A percentile compares a stretch with the other conserved stretches of the same genome.
phyloP scores from a whole-genome alignment of 345 rosid genomes.

The Boechera divaricarpa region DNA sequence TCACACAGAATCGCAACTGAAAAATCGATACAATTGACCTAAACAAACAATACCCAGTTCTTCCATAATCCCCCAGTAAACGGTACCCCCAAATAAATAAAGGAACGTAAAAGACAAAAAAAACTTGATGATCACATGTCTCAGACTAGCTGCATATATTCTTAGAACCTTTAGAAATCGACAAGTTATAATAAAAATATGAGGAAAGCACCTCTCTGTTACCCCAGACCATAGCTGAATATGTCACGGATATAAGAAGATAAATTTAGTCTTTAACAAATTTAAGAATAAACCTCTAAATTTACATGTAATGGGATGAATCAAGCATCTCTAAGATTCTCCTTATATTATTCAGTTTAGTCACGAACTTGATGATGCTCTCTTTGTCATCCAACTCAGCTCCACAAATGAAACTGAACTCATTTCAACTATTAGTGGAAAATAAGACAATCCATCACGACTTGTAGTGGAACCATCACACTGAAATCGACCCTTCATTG shows the following conservation, averaged over 20 bases:
- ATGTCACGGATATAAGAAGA: neutral
- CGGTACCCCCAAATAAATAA: constrained; percentile 1
- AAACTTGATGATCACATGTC: constrained; percentile 4
- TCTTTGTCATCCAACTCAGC: constrained; percentile 15
- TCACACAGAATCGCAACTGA: neutral
- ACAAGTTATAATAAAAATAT: neutral
- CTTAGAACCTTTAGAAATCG: neutral
- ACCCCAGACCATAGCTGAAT: neutral
- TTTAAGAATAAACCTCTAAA: neutral
- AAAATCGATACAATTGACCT: neutral
- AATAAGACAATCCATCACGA: neutral
- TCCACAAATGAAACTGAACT: constrained; percentile 4
- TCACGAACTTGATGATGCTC: constrained; percentile 18
- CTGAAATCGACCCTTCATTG: neutral
- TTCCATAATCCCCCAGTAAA: neutral
- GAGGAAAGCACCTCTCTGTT: neutral
- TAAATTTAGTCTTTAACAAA: neutral
- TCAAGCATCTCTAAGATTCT: constrained; percentile 6
- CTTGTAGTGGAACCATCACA: constrained; percentile 1
- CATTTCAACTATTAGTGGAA: constrained; percentile 12
- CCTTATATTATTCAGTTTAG: neutral
- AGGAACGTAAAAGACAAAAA: neutral
- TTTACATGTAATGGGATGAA: constrained; percentile 23
- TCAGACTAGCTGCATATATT: neutral
- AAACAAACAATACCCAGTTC: neutral